phyloP scores from a whole-genome alignment of 306 rosid species.

The barrel medic (Medicago truncatula) region MtrunA17r5.0-ANR NC_053048.1:54007501-54008000 shows the following conservation, averaged over 20 bases:
- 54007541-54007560: too few species aligned
- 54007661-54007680: conserved; percentile 1
- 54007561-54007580: not conserved
- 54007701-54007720: not conserved
- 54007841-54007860: conserved; percentile 13
- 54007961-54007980: conserved; percentile 25
- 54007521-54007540: too few species aligned
- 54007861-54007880: conserved; percentile 18
- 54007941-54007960: conserved; percentile 10
- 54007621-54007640: conserved; percentile 2
- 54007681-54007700: conserved; percentile 8
- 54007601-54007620: conserved; percentile 5
- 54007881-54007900: conserved; percentile 5
- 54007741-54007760: not conserved
- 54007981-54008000: conserved; percentile 54
- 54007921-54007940: not conserved
- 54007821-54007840: not conserved
- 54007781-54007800: not conserved
- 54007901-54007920: conserved; percentile 15
- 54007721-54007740: not conserved
- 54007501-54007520: too few species aligned
- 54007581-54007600: not conserved
- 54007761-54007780: conserved; percentile 1
- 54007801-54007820: not conserved
- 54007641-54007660: conserved; percentile 25